Conservation (phyloP, 768 basidiomycete species). For the Lyophyllum semitale region DNA sequence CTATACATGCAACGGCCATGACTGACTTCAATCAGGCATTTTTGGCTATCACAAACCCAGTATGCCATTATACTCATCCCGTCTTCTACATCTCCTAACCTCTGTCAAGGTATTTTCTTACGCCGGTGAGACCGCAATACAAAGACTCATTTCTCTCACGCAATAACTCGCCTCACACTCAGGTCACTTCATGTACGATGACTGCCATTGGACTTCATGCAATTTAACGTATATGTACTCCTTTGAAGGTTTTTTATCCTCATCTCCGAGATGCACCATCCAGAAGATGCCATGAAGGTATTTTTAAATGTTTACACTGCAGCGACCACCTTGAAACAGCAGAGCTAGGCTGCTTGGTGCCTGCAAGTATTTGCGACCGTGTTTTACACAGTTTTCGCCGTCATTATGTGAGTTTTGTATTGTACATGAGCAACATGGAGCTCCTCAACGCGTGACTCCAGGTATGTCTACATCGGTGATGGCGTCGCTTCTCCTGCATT, state of each 20-base stretch:
- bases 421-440: background rate
- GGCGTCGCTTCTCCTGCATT: slow-evolving; percentile 47
- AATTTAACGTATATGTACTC: background rate
- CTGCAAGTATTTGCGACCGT: slow-evolving; percentile 54
- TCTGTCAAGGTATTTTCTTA: slow-evolving; percentile 46
- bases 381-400: slow-evolving; percentile 50
- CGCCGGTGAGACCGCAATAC: slow-evolving; percentile 35
- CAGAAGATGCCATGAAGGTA: slow-evolving; percentile 60
- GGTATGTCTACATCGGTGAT: slow-evolving; percentile 50
- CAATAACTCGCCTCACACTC: background rate
- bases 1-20: slow-evolving; percentile 35
- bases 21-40: slow-evolving; percentile 50
- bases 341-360: slow-evolving; percentile 48
- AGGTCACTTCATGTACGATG: slow-evolving; percentile 55
- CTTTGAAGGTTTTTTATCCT: slow-evolving; percentile 52
- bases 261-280: slow-evolving; percentile 56
- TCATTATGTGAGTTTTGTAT: slow-evolving; percentile 29
- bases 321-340: background rate
- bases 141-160: background rate
- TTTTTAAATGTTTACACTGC: background rate
- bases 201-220: background rate
- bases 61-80: slow-evolving; percentile 19
- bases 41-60: slow-evolving; percentile 54
- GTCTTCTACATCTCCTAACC: background rate
- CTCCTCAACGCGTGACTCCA: slow-evolving; percentile 11